These are phyloP conservation scores for Cryphonectria nitschkei DNA, from an alignment of 2,329 filamentous ascomycete species.

Conservation along the genomic window DNA sequence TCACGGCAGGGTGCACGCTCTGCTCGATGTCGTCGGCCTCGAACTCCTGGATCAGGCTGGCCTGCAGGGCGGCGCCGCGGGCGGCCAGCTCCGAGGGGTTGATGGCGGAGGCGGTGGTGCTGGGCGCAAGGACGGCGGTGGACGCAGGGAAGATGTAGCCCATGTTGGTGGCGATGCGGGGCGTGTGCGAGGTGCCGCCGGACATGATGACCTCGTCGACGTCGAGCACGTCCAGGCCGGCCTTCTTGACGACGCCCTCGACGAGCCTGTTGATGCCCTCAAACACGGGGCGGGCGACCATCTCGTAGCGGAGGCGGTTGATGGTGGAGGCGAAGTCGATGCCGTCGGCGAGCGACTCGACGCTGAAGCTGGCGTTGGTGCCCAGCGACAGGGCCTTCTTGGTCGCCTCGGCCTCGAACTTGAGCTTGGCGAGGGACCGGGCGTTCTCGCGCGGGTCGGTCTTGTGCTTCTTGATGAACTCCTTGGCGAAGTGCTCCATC, in stretches of 20 bases:
- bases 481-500: constrained; percentile 96
- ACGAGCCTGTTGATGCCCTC: constrained; percentile 86
- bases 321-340: constrained; percentile 90
- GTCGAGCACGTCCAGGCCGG: constrained; percentile 87
- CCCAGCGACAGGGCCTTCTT: constrained; percentile 93
- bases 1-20: constrained; percentile 93
- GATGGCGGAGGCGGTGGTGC: constrained; percentile 75
- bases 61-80: constrained; percentile 92
- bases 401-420: constrained; percentile 84
- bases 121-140: constrained; percentile 80
- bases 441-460: constrained; percentile 82
- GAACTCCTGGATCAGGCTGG: constrained; percentile 91
- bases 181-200: constrained; percentile 90
- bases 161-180: constrained; percentile 85
- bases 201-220: constrained; percentile 93
- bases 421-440: constrained; percentile 86
- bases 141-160: constrained; percentile 77
- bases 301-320: constrained; percentile 92
- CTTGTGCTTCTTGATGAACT: constrained; percentile 97
- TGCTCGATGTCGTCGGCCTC: constrained; percentile 93
- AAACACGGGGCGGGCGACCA: constrained; percentile 84
- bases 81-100: constrained; percentile 92
- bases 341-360: constrained; percentile 87
- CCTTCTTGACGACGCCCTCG: constrained; percentile 86
- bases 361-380: constrained; percentile 85